These are phyloP conservation scores for Ophidiomyces ophidiicola DNA, from an alignment of 2,329 filamentous ascomycete species.

Conservation along the genomic window DNA sequence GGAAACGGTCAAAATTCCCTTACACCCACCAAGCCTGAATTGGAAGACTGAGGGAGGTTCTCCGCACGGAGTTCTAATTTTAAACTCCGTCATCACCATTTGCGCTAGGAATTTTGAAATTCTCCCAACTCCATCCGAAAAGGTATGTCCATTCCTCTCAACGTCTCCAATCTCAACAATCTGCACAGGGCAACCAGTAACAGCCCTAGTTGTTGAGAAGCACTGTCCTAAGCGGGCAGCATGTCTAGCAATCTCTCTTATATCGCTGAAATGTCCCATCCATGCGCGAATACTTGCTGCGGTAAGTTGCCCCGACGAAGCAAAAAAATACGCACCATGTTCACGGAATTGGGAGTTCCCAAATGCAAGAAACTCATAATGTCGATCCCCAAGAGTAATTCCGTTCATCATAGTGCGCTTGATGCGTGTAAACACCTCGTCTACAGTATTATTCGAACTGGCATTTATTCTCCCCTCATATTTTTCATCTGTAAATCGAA, in stretches of 20 bases:
- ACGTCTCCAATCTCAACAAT: slow-evolving; percentile 56
- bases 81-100: slow-evolving; percentile 60
- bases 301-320: slow-evolving; percentile 52
- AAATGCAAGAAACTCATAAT: slow-evolving; percentile 83
- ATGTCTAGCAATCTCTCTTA: slow-evolving; percentile 75
- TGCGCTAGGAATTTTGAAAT: slow-evolving; percentile 69
- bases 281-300: slow-evolving; percentile 67
- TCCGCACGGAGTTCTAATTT: slow-evolving; percentile 41
- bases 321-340: slow-evolving; percentile 86
- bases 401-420: slow-evolving; percentile 61
- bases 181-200: slow-evolving; percentile 50
- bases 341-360: slow-evolving; percentile 93
- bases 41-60: slow-evolving; percentile 71
- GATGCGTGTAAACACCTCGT: slow-evolving; percentile 63
- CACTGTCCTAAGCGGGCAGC: slow-evolving; percentile 84
- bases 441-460: slow-evolving; percentile 44
- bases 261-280: slow-evolving; percentile 78
- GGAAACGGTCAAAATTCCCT: slow-evolving; percentile 73
- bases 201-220: slow-evolving; percentile 79
- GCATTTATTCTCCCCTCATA: slow-evolving; percentile 49
- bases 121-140: slow-evolving; percentile 87
- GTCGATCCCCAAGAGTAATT: slow-evolving; percentile 67
- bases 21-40: slow-evolving; percentile 83
- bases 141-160: slow-evolving; percentile 54
- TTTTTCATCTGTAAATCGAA: slow-evolving; percentile 80